Evolutionary conservation across 108 stramenopile species (phyloP).

Genomic region (Nannochloropsis salina): DNA sequence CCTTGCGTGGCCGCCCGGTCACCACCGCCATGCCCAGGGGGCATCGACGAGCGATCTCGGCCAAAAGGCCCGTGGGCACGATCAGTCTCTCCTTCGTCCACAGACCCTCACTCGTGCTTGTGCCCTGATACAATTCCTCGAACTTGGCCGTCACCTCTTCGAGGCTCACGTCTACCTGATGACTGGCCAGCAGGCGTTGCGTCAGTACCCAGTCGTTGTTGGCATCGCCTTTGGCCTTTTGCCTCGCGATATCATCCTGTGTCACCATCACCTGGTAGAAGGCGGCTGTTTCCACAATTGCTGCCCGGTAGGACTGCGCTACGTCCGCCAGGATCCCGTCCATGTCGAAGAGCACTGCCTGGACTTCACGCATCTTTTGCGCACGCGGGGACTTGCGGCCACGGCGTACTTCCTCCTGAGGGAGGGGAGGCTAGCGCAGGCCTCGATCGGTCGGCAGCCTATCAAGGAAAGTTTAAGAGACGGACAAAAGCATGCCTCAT

Average conservation of each 20-base stretch:
- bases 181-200: slow-evolving; percentile 57
- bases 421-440: too few relatives aligned
- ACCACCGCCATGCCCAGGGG: slow-evolving; percentile 63
- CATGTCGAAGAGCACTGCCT: slow-evolving; percentile 73
- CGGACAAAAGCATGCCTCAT: too few relatives aligned
- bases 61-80: slow-evolving; percentile 51
- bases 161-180: slow-evolving; percentile 52
- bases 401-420: too few relatives aligned
- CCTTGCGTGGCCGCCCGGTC: slow-evolving; percentile 72
- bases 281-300: slow-evolving; percentile 67
- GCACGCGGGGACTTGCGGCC: too few relatives aligned
- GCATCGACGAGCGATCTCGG: slow-evolving; percentile 58
- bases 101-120: background rate
- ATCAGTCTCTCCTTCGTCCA: background rate
- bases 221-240: slow-evolving; percentile 72
- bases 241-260: slow-evolving; percentile 58
- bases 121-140: slow-evolving; percentile 75
- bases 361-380: background rate
- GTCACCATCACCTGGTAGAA: slow-evolving; percentile 65
- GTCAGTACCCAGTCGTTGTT: slow-evolving; percentile 88
- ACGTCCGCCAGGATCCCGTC: slow-evolving; percentile 89
- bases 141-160: slow-evolving; percentile 75
- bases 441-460: too few relatives aligned
- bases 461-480: too few relatives aligned
- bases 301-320: slow-evolving; percentile 64